Evolutionary conservation across 2,329 filamentous ascomycete genomes (phyloP).

Genomic region (Penicillium hordei): DNA sequence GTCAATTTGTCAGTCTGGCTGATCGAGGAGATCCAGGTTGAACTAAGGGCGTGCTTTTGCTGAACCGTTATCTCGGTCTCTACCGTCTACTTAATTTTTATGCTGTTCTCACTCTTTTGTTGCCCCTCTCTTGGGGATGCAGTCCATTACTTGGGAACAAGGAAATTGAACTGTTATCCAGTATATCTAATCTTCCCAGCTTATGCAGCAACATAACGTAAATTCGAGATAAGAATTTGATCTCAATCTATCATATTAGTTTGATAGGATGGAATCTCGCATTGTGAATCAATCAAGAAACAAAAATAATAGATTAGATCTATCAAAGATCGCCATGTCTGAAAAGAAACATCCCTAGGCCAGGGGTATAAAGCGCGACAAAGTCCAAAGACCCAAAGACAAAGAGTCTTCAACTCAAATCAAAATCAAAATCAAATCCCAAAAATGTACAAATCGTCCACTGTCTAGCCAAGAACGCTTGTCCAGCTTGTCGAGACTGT

Average conservation of each 20-base stretch:
- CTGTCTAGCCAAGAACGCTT: background rate
- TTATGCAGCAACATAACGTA: background rate
- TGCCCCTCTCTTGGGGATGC: constrained; percentile 1
- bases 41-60: constrained; percentile 12
- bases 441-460: constrained; percentile 16
- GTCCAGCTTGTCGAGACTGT: background rate
- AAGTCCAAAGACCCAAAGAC: background rate
- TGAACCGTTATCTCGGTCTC: constrained; percentile 18
- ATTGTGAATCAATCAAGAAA: background rate
- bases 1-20: constrained; percentile 6
- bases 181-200: background rate
- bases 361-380: constrained; percentile 3
- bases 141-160: constrained; percentile 18
- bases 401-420: background rate
- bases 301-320: constrained; percentile 14
- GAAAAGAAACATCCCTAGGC: constrained; percentile 8
- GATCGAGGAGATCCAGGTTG: constrained; percentile 15
- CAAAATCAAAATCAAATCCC: constrained; percentile 3
- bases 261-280: too few relatives aligned
- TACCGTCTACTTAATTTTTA: constrained; percentile 15
- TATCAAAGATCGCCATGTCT: constrained; percentile 19
- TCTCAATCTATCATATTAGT: background rate
- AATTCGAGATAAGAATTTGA: background rate
- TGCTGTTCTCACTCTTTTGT: constrained; percentile 7
- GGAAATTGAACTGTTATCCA: constrained; percentile 8